These are phyloP conservation scores for Amborella trichopoda DNA, from an alignment of 164 flowering plant genomes.

Conservation along the genomic window DNA sequence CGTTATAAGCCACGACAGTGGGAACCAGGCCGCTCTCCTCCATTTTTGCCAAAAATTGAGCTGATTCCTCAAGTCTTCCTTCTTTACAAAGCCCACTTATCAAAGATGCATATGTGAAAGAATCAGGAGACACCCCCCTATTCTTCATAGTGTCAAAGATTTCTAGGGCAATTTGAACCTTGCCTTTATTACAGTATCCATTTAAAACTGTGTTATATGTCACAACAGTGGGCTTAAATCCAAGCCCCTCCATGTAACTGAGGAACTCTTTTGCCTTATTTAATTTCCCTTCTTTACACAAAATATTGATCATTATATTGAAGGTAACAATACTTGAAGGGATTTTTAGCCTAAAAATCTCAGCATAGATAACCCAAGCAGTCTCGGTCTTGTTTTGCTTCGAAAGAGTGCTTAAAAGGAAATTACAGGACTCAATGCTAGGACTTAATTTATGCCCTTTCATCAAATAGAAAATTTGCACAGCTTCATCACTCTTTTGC, in stretches of 20 bases:
- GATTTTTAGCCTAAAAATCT: conserved; percentile 70
- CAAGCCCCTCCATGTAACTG: conserved; percentile 44
- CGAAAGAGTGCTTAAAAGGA: conserved; percentile 39
- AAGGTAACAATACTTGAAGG: conserved; percentile 43
- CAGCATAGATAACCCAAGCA: conserved; percentile 75
- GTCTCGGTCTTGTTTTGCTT: conserved; percentile 30
- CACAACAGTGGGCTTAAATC: conserved; percentile 55
- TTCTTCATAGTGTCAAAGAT: conserved; percentile 35
- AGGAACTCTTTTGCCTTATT: conserved; percentile 65
- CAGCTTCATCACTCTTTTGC: conserved; percentile 34
- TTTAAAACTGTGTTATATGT: conserved; percentile 71
- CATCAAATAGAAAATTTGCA: conserved; percentile 48
- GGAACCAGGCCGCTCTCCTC: conserved; percentile 37
- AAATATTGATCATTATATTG: conserved; percentile 72
- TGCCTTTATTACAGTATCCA: conserved; percentile 43
- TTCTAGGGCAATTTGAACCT: conserved; percentile 34
- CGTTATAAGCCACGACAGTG: conserved; percentile 46
- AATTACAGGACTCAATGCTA: conserved; percentile 55
- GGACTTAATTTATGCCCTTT: conserved; percentile 37
- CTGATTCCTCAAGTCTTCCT: conserved; percentile 50
- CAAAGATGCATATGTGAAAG: conserved; percentile 46
- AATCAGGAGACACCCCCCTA: conserved; percentile 49
- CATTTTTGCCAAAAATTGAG: conserved; percentile 40
- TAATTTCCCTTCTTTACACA: conserved; percentile 82
- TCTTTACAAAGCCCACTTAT: conserved; percentile 55